Conservation (phyloP, 2,329 filamentous ascomycete genomes). For the Verticillium tricorpus region DNA sequence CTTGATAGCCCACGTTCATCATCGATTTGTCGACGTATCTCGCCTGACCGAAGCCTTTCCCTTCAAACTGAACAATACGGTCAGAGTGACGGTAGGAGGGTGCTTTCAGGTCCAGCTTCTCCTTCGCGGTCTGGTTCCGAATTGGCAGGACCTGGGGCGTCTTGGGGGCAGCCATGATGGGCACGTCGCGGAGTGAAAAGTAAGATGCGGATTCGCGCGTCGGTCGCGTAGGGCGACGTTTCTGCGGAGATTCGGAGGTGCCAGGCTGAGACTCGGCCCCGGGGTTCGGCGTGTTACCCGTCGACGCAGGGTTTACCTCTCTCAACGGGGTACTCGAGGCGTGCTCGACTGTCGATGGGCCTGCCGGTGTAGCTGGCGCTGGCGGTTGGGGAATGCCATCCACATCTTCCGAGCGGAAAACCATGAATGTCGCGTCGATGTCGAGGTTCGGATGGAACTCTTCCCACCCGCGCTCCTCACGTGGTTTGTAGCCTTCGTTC, state of each 20-base stretch:
- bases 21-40: conserved; percentile 95
- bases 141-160: conserved; percentile 68
- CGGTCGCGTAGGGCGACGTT: conserved; percentile 40
- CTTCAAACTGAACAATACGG: conserved; percentile 76
- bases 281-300: conserved; percentile 37
- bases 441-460: conserved; percentile 96
- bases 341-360: conserved; percentile 16
- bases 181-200: conserved; percentile 42
- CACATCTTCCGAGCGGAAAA: conserved; percentile 79
- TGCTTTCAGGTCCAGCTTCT: conserved; percentile 71
- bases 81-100: conserved; percentile 74
- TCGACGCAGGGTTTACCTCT: conserved; percentile 36
- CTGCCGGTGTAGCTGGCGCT: conserved; percentile 29
- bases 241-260: conserved; percentile 32
- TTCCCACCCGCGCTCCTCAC: conserved; percentile 95
- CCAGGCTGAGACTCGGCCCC: conserved; percentile 19
- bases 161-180: conserved; percentile 39
- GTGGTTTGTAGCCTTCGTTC: conserved; percentile 92
- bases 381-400: conserved; percentile 61
- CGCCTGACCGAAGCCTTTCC: conserved; percentile 77
- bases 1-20: conserved; percentile 93
- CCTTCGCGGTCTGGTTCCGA: conserved; percentile 73
- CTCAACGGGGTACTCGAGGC: conserved; percentile 42
- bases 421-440: conserved; percentile 73
- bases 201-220: conserved; percentile 48